Evolutionary conservation across 1,139 yeast species (phyloP).

Genomic region (Schizosaccharomyces versatilis): DNA sequence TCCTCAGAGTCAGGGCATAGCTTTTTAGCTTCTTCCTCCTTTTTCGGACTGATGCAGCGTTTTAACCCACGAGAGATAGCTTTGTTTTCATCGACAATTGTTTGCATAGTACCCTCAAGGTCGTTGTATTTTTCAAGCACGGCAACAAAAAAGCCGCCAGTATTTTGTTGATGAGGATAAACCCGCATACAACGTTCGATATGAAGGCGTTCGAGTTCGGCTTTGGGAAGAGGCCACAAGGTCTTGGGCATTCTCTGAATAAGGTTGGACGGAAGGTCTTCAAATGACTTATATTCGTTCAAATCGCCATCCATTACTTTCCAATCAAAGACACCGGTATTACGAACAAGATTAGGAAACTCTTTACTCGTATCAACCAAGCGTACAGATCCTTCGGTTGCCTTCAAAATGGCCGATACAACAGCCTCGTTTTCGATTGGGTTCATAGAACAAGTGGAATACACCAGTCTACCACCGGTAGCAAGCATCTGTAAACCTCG

Average conservation of each 20-base stretch:
- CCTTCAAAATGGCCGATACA: slow-evolving; percentile 73
- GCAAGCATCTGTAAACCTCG: slow-evolving; percentile 79
- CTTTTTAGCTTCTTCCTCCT: not conserved
- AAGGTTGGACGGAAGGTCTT: slow-evolving; percentile 5
- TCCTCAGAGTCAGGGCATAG: not conserved
- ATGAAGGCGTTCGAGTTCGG: slow-evolving; percentile 14
- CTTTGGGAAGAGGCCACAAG: slow-evolving; percentile 62
- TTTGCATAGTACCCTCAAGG: not conserved
- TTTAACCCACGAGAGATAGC: not conserved
- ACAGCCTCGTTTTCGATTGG: slow-evolving; percentile 97
- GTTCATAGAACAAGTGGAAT: slow-evolving; percentile 86
- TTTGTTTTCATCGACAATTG: not conserved
- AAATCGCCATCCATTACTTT: slow-evolving; percentile 46
- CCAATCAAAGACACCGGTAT: slow-evolving; percentile 61
- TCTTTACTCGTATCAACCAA: slow-evolving; percentile 50
- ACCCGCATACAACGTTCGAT: slow-evolving; percentile 29
- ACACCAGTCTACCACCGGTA: slow-evolving; percentile 79
- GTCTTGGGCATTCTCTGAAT: slow-evolving; percentile 8
- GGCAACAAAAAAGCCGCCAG: slow-evolving; percentile 94
- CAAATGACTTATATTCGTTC: slow-evolving; percentile 5
- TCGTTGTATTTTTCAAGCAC: slow-evolving; percentile 48
- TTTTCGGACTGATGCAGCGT: not conserved
- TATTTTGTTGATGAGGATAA: slow-evolving; percentile 91
- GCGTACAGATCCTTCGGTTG: slow-evolving; percentile 37
- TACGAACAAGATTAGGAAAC: slow-evolving; percentile 58